Percentiles rank a stretch among this genome's conserved stretches.
phyloP scores from a whole-genome alignment of 495 filamentous ascomycete genomes.

The Pyrenula aspistea region DNA sequence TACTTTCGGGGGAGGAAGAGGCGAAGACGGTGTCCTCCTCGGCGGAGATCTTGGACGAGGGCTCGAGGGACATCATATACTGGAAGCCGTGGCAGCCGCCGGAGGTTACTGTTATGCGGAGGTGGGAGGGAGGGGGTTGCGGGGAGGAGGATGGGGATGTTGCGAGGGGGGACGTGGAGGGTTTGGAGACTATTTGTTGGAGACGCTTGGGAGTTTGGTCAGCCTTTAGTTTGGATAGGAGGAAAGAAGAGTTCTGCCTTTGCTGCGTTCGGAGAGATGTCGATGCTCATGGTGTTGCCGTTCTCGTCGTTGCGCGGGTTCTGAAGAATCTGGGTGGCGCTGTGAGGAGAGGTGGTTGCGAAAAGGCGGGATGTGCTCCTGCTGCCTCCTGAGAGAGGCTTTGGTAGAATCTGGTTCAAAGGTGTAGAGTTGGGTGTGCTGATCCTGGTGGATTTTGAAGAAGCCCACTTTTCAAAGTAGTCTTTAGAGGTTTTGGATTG shows the following conservation, averaged over 20 bases:
- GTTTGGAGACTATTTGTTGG: constrained; percentile 38
- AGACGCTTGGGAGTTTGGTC: constrained; percentile 45
- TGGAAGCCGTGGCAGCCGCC: constrained; percentile 98
- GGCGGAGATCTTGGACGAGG: constrained; percentile 37
- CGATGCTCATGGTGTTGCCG: constrained; percentile 68
- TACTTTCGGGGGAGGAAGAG: constrained; percentile 14
- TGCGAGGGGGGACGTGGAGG: constrained; percentile 26
- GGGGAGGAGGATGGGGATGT: constrained; percentile 27
- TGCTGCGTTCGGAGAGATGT: constrained; percentile 70
- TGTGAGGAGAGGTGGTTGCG: constrained; percentile 1
- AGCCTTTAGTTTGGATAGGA: background rate
- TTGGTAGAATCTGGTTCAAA: background rate
- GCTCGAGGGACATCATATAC: constrained; percentile 81
- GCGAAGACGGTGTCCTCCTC: constrained; percentile 68
- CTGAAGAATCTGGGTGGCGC: constrained; percentile 28
- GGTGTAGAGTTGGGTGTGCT: background rate
- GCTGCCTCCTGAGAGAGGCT: background rate
- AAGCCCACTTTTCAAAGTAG: background rate
- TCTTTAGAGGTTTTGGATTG: background rate
- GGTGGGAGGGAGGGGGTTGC: constrained; percentile 65
- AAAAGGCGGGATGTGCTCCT: constrained; percentile 1
- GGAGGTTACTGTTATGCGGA: constrained; percentile 80
- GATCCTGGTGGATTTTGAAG: background rate
- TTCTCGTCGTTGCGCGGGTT: constrained; percentile 64
- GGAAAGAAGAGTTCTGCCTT: constrained; percentile 40